Conservation (phyloP, 352 stramenopile genomes). For the Phytophthora foliorum region DNA sequence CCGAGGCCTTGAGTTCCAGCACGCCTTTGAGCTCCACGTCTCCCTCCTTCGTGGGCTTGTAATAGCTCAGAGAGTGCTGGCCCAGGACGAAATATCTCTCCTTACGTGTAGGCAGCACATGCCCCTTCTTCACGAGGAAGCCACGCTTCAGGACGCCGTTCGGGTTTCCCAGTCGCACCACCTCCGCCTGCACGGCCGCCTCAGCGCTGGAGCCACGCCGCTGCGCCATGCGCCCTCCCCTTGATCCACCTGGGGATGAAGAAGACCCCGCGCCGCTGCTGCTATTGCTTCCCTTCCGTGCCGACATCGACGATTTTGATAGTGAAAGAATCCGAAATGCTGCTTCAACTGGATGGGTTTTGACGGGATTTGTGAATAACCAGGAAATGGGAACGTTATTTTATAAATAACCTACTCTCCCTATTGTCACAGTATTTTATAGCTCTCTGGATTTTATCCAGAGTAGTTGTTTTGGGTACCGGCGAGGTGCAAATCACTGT, state of each 20-base stretch:
- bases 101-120: slow-evolving; percentile 66
- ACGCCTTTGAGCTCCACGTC: slow-evolving; percentile 51
- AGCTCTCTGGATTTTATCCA: too few relatives aligned
- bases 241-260: neutral
- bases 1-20: slow-evolving; percentile 52
- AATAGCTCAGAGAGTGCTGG: slow-evolving; percentile 57
- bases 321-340: too few relatives aligned
- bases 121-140: slow-evolving; percentile 63
- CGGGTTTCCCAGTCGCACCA: slow-evolving; percentile 21
- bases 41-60: slow-evolving; percentile 43
- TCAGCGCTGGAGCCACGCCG: slow-evolving; percentile 32
- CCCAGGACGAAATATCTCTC: slow-evolving; percentile 63
- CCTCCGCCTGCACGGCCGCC: slow-evolving; percentile 32
- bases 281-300: slow-evolving; percentile 3
- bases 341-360: too few relatives aligned
- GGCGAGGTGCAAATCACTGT: too few relatives aligned
- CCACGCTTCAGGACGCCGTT: slow-evolving; percentile 45
- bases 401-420: too few relatives aligned
- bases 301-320: slow-evolving; percentile 3
- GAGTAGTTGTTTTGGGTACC: too few relatives aligned
- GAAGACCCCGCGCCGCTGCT: neutral
- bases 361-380: too few relatives aligned
- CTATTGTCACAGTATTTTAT: too few relatives aligned
- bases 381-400: too few relatives aligned
- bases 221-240: slow-evolving; percentile 9